These are phyloP conservation scores for Metschnikowia continentalis DNA, from an alignment of 805 yeast species.

Conservation along the genomic window DNA sequence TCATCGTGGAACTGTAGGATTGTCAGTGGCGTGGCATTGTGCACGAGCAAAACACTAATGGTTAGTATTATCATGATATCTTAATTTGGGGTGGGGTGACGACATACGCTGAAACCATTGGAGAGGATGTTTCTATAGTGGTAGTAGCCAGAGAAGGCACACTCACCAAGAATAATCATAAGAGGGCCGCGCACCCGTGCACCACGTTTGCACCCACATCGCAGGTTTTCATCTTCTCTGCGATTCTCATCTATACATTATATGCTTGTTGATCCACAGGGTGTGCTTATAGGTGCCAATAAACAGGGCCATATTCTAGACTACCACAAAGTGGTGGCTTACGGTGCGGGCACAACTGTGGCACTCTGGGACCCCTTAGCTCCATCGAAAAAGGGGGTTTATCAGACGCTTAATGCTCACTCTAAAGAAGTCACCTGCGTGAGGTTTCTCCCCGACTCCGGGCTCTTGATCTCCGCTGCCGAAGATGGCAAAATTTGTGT, in stretches of 20 bases:
- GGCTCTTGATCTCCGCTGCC: slow-evolving; percentile 53
- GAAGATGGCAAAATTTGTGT: slow-evolving; percentile 62
- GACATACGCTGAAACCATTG: slow-evolving; percentile 39
- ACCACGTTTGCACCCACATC: slow-evolving; percentile 17
- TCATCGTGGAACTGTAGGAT: slow-evolving; percentile 69
- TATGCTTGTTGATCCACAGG: slow-evolving; percentile 35
- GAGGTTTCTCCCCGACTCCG: slow-evolving; percentile 42
- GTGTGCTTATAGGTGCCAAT: slow-evolving; percentile 70
- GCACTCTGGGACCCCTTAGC: slow-evolving; percentile 67
- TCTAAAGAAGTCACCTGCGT: slow-evolving; percentile 63
- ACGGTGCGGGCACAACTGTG: slow-evolving; percentile 62
- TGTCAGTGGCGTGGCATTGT: slow-evolving; percentile 49
- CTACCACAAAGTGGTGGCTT: slow-evolving; percentile 53
- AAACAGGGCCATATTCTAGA: slow-evolving; percentile 60
- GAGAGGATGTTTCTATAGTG: neutral
- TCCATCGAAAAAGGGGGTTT: slow-evolving; percentile 41
- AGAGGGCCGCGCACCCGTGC: slow-evolving; percentile 11
- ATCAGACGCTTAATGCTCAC: slow-evolving; percentile 57
- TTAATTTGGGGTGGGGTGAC: neutral
- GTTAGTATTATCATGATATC: slow-evolving; percentile 16
- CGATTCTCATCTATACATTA: neutral
- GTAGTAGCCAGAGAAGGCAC: neutral
- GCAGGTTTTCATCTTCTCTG: slow-evolving; percentile 1
- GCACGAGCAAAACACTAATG: slow-evolving; percentile 34
- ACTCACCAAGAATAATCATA: too few species aligned